These are phyloP conservation scores for Spirogloea muscicola DNA, from an alignment of 139 green algal species.

Conservation along the genomic window DNA sequence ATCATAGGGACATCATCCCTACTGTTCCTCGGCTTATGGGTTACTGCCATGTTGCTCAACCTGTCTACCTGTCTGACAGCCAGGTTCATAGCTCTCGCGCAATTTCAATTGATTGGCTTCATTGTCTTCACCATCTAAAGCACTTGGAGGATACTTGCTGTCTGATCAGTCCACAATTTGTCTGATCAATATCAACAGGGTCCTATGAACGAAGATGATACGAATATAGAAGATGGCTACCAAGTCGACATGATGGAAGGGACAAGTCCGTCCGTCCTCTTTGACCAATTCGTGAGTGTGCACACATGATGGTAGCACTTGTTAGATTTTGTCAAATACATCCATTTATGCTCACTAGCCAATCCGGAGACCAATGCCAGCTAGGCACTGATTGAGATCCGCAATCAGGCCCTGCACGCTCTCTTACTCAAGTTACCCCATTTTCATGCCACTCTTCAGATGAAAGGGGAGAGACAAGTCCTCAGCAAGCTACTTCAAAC, in stretches of 20 bases:
- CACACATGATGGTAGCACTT: no score
- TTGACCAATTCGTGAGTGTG: not conserved
- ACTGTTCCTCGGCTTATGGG: conserved; percentile 49
- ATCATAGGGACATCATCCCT: conserved; percentile 47
- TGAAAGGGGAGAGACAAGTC: not conserved
- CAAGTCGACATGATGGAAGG: not conserved
- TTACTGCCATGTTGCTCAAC: conserved; percentile 50
- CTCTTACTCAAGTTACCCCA: no score
- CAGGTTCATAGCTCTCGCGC: not conserved
- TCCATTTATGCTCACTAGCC: no score
- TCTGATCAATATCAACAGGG: no score
- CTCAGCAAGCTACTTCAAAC: not conserved
- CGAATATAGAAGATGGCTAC: not conserved
- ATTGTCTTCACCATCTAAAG: not conserved
- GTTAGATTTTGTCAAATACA: no score
- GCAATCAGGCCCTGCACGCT: no score
- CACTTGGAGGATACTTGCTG: no score
- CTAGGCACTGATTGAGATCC: no score
- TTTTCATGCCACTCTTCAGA: not conserved
- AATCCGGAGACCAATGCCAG: no score
- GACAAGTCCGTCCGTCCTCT: not conserved
- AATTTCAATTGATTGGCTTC: not conserved
- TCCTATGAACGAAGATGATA: not conserved
- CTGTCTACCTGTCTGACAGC: conserved; percentile 25
- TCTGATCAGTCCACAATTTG: no score